Evolutionary conservation across 176 grass and related monocot species (phyloP).

Genomic region (Triticum urartu): DNA sequence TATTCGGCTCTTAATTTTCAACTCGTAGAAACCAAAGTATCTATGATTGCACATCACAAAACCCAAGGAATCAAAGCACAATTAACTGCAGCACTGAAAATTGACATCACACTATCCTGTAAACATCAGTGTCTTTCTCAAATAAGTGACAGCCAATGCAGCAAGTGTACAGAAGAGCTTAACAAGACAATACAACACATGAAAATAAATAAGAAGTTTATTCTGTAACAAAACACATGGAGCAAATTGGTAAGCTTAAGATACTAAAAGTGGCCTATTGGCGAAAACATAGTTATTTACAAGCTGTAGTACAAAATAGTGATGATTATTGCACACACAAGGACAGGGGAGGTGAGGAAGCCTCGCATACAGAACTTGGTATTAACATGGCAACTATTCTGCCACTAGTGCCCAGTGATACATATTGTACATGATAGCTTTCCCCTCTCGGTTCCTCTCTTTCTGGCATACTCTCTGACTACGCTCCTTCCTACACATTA

Average conservation of each 20-base stretch:
- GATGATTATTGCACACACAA: not conserved
- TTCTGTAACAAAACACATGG: not conserved
- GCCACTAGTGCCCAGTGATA: not conserved
- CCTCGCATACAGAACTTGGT: not conserved
- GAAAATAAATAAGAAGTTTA: not conserved
- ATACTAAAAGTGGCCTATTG: not conserved
- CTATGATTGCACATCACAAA: not conserved
- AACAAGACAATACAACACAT: not conserved
- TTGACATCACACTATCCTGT: not conserved
- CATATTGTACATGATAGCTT: not conserved
- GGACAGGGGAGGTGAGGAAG: not conserved
- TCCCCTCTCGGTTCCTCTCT: not conserved
- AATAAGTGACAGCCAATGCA: not conserved
- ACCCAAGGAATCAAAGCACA: not conserved
- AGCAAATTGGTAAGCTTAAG: constrained; percentile 1
- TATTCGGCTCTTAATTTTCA: too few relatives aligned
- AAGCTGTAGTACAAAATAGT: not conserved
- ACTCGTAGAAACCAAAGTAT: too few relatives aligned
- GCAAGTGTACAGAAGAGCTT: not conserved
- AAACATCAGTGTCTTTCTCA: not conserved
- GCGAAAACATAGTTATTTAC: not conserved
- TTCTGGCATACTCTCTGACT: not conserved
- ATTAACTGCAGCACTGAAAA: not conserved
- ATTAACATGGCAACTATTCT: not conserved
- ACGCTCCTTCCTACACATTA: too few relatives aligned